Evolutionary conservation across 805 yeast genomes (phyloP).

Genomic region (Starmera caribaea): DNA sequence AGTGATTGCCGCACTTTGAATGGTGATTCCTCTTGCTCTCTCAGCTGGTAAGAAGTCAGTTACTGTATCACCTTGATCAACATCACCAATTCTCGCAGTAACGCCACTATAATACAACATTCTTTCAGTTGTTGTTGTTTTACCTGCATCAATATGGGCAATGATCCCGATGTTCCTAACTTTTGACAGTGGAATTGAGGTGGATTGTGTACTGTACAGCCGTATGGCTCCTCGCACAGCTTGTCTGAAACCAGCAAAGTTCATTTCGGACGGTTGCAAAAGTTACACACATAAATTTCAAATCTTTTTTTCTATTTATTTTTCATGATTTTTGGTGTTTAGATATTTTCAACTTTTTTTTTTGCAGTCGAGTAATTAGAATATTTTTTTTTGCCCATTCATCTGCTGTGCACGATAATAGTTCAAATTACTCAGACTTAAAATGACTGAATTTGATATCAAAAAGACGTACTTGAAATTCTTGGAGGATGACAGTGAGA

Average conservation of each 20-base stretch:
- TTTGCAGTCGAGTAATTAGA: too few species aligned
- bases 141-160: conserved; percentile 99
- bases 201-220: too few species aligned
- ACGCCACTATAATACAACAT: conserved; percentile 87
- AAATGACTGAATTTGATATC: conserved; percentile 79
- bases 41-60: conserved; percentile 90
- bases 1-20: conserved; percentile 92
- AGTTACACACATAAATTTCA: too few species aligned
- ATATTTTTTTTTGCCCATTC: too few species aligned
- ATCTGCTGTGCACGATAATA: too few species aligned
- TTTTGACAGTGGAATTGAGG: conserved; percentile 2
- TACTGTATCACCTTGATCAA: conserved; percentile 94
- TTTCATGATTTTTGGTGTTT: too few species aligned
- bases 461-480: conserved; percentile 71
- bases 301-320: too few species aligned
- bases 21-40: conserved; percentile 87
- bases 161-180: conserved; percentile 89
- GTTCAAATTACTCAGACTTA: too few species aligned
- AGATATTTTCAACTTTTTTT: too few species aligned
- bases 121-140: conserved; percentile 94
- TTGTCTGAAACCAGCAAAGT: too few species aligned
- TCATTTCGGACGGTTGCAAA: too few species aligned
- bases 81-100: conserved; percentile 77
- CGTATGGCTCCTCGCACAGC: too few species aligned
- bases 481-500: conserved; percentile 83